Conservation (phyloP, 257 asterid genomes). For the Oldenlandia corymbosa region DNA sequence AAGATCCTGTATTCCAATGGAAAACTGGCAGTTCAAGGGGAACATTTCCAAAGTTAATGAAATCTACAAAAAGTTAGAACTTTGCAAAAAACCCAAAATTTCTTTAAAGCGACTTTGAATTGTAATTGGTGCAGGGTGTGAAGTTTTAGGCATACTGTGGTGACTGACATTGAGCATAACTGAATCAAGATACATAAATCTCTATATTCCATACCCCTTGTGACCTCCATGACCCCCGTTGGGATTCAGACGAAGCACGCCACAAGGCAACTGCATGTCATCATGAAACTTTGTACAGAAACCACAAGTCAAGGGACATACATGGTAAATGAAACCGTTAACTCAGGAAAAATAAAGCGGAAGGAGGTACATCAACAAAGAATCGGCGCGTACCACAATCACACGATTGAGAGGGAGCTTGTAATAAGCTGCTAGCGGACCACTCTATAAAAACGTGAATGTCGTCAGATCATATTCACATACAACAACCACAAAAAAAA, state of each 20-base stretch:
- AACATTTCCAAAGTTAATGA: not conserved
- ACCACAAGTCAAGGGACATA: not conserved
- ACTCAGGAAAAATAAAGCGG: conserved; percentile 9
- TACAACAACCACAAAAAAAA: too few relatives aligned
- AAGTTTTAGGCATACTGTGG: not conserved
- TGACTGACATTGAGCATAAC: not conserved
- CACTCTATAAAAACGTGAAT: conserved; percentile 46
- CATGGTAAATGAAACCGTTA: not conserved
- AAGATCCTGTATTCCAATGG: not conserved
- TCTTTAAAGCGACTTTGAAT: not conserved
- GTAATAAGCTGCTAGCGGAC: conserved; percentile 95
- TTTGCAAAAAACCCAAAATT: not conserved
- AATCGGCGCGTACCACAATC: conserved; percentile 50
- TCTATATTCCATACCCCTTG: conserved; percentile 59
- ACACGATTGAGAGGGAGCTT: conserved; percentile 96
- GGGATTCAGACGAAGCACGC: conserved; percentile 85
- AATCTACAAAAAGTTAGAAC: not conserved
- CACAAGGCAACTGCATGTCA: conserved; percentile 94
- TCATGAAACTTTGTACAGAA: conserved; percentile 61
- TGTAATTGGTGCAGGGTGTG: not conserved
- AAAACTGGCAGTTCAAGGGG: not conserved
- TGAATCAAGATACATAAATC: conserved; percentile 7
- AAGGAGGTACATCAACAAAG: conserved; percentile 5
- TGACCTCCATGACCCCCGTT: conserved; percentile 77
- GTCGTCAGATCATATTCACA: not conserved